phyloP scores from a whole-genome alignment of 2,329 filamentous ascomycete genomes.

The Fusarium dlaminii region DNA sequence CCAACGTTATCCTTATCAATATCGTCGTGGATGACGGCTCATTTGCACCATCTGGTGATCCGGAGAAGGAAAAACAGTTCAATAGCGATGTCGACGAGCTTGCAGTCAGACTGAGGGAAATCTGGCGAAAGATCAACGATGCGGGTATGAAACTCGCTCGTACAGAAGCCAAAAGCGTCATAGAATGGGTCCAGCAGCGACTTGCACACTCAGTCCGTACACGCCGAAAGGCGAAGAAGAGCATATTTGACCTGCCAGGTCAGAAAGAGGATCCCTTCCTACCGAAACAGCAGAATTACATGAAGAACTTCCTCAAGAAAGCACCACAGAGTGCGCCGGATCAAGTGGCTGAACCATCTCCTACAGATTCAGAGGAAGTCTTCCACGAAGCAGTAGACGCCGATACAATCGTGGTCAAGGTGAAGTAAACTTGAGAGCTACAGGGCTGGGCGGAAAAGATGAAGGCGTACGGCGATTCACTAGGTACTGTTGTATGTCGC shows the following conservation, averaged over 20 bases:
- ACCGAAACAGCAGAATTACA: constrained; percentile 59
- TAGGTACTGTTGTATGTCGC: constrained; percentile 6
- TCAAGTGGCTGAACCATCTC: background rate
- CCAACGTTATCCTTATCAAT: constrained; percentile 75
- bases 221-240: constrained; percentile 62
- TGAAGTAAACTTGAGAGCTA: constrained; percentile 3
- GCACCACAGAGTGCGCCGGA: constrained; percentile 16
- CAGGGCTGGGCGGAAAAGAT: background rate
- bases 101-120: constrained; percentile 64
- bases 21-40: constrained; percentile 75
- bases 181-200: constrained; percentile 80
- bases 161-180: constrained; percentile 78
- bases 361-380: background rate
- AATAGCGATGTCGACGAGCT: constrained; percentile 77
- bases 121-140: constrained; percentile 74
- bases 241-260: constrained; percentile 56
- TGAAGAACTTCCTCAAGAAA: constrained; percentile 57
- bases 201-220: constrained; percentile 77
- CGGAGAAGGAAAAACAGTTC: constrained; percentile 60
- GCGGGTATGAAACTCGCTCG: constrained; percentile 76
- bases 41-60: constrained; percentile 40
- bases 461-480: background rate
- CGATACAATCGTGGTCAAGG: constrained; percentile 36
- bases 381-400: constrained; percentile 3
- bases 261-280: constrained; percentile 51